Evolutionary conservation across 176 grass and related monocot species (phyloP), one percentile per base, ranked within the genome.

Genomic region (Aegilops bicornis): DNA sequence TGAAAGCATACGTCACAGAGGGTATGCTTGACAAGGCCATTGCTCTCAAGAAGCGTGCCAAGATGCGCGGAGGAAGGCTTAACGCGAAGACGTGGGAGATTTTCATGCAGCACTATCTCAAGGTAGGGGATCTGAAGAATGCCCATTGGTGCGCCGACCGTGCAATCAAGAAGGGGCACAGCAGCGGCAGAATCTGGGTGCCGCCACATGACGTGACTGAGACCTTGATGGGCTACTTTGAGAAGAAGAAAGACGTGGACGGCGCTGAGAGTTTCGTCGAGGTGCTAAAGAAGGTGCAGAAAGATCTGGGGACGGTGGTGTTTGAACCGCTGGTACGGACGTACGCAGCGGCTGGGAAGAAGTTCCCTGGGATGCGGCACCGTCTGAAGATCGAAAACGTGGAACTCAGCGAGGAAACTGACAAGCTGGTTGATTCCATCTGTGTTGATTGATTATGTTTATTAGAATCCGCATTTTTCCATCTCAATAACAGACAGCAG

Each of bases 61-160:
- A 96, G 65, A 87, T 84, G 81, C 90, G 85, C 7, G 93, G 96
- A 22, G 93, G 93, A 78, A 94, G 93, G 76, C 90, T 87, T 22
- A 98, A 98, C 22, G 82, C 94, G 14, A 96, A 98, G 93, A 91
- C 94, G 22, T 98, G 97, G 97, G 90, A 94, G 66, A 91, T 98
- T 36, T 96, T 96, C 80, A 92, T 98, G 97, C 84, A 96, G 20
- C 85, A 96, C 84, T 87, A 94, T 88, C 84, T 98, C 48, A 85
- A 92, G 71, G 82, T 76, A 36, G 86, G 86, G 47, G 89, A 98
- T 88, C 74, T 98, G 35, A 94, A 94, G 85, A 98, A 91, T 90
- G 92, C 72, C 30, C 50, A 91, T 8, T 96, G 93, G 94, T 98
- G 97, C 8, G 81, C 84, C 0, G 90, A 98, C 32, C 92, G 90